phyloP scores from a whole-genome alignment of 1,139 yeast genomes.

The Hemisphaericaspora xylofermentans region DNA sequence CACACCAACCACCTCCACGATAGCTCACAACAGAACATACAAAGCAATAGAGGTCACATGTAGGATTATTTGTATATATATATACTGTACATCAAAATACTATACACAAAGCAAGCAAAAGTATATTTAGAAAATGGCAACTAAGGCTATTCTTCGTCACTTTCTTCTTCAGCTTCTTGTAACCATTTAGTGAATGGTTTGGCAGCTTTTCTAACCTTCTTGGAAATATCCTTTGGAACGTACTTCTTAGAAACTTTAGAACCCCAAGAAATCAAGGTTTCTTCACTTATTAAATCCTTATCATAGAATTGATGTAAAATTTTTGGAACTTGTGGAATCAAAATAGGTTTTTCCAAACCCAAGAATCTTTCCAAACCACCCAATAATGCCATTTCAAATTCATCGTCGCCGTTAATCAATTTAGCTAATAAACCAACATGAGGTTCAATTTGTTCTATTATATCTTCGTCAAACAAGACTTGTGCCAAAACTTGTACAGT shows the following conservation, averaged over 20 bases:
- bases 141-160: slow-evolving; percentile 50
- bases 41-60: neutral
- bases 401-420: slow-evolving; percentile 60
- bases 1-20: slow-evolving; percentile 22
- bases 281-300: slow-evolving; percentile 81
- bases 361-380: slow-evolving; percentile 96
- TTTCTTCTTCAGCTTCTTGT: slow-evolving; percentile 78
- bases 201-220: slow-evolving; percentile 94
- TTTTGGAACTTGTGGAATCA: slow-evolving; percentile 75
- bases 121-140: neutral
- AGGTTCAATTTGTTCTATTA: slow-evolving; percentile 66
- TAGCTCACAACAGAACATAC: neutral
- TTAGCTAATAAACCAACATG: slow-evolving; percentile 84
- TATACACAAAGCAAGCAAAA: neutral
- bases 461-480: slow-evolving; percentile 77
- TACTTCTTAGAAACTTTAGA: slow-evolving; percentile 89
- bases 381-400: slow-evolving; percentile 80
- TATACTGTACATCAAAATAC: neutral
- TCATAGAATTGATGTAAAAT: slow-evolving; percentile 80
- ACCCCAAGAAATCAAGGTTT: slow-evolving; percentile 80
- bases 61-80: slow-evolving; percentile 1
- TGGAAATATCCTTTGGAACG: slow-evolving; percentile 87
- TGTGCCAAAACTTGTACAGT: slow-evolving; percentile 92
- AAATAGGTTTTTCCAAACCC: slow-evolving; percentile 78
- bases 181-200: slow-evolving; percentile 95